A percentile compares a stretch with the other conserved stretches of the same genome.
Conservation (phyloP, 108 stramenopile genomes). For the Skeletonema menzelii region DNA sequence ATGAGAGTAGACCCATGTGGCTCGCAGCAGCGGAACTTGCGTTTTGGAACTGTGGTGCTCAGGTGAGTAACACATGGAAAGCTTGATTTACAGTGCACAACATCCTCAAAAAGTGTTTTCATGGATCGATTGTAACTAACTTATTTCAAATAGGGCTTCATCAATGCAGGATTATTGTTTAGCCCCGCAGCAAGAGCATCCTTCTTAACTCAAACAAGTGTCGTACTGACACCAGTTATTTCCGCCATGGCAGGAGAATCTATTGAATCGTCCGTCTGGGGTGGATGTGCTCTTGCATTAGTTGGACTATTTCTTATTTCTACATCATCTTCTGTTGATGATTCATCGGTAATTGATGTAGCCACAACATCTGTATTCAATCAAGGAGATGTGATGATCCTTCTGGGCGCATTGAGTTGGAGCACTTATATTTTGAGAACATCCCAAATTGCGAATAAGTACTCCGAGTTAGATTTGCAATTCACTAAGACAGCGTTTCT, state of each 20-base stretch:
- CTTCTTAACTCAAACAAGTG: conserved; percentile 71
- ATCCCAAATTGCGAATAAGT: conserved; percentile 42
- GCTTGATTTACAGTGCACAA: background rate
- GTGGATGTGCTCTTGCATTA: conserved; percentile 54
- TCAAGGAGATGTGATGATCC: conserved; percentile 54
- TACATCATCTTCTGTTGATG: conserved; percentile 23
- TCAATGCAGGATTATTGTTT: conserved; percentile 57
- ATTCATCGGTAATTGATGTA: background rate
- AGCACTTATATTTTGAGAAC: conserved; percentile 64
- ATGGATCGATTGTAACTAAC: background rate
- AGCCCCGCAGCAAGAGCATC: conserved; percentile 59
- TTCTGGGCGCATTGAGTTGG: conserved; percentile 69
- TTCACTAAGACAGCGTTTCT: conserved; percentile 53
- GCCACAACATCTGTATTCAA: conserved; percentile 35
- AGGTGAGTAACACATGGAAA: background rate
- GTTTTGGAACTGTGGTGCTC: conserved; percentile 64
- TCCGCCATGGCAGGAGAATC: conserved; percentile 57
- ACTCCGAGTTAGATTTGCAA: conserved; percentile 57
- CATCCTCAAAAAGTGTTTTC: background rate
- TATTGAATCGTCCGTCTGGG: conserved; percentile 45
- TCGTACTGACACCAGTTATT: conserved; percentile 65
- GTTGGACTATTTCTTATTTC: conserved; percentile 52
- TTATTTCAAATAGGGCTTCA: conserved; percentile 29
- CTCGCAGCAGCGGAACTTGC: conserved; percentile 59
- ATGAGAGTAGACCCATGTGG: conserved; percentile 31